Percentiles rank a stretch among this genome's conserved stretches.
phyloP scores from a whole-genome alignment of 495 filamentous ascomycete species.

The Aspergillus cavernicola region DNA sequence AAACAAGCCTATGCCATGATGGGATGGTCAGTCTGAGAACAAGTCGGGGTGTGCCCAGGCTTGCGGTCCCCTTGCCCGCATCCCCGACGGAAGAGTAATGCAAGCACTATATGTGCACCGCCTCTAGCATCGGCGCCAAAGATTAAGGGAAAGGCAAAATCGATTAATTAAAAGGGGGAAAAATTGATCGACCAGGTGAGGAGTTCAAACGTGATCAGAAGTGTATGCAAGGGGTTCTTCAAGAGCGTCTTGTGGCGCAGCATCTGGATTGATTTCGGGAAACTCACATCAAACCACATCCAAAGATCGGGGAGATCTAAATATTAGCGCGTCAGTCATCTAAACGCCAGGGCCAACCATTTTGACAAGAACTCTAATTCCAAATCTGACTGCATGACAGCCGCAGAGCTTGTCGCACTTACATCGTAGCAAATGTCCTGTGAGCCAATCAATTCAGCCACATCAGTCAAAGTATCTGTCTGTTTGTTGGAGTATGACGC shows the following conservation, averaged over 20 bases:
- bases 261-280: conserved; percentile 7
- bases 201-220: conserved; percentile 35
- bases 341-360: conserved; percentile 41
- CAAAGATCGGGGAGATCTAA: conserved; percentile 49
- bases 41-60: background rate
- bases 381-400: conserved; percentile 32
- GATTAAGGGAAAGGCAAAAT: background rate
- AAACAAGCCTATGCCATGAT: conserved; percentile 55
- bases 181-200: too few relatives aligned
- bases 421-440: conserved; percentile 50
- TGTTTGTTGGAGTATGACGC: conserved; percentile 32
- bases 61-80: background rate
- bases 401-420: conserved; percentile 29
- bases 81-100: background rate
- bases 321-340: conserved; percentile 38
- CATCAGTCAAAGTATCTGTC: conserved; percentile 29
- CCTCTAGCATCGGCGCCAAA: background rate
- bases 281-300: conserved; percentile 44
- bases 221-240: conserved; percentile 28
- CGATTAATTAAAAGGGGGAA: background rate
- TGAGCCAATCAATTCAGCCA: conserved; percentile 48
- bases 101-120: background rate
- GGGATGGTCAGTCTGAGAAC: conserved; percentile 16
- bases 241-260: conserved; percentile 27
- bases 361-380: conserved; percentile 33